These are phyloP conservation scores for Lithocarpus polystachyus DNA, from an alignment of 306 rosid genomes.

Conservation along the genomic window DNA sequence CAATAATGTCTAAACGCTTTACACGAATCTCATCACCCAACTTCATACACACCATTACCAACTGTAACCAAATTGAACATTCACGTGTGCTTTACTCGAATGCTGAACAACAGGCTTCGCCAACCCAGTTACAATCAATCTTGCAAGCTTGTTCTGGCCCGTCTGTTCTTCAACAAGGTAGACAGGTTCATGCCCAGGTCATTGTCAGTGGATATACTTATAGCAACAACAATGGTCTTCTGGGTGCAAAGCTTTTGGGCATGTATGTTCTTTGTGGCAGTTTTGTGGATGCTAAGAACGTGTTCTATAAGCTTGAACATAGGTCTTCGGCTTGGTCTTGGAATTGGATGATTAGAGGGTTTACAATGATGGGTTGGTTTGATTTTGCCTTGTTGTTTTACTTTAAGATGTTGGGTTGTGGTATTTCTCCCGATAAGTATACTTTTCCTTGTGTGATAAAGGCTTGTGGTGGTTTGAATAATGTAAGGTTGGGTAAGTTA, in stretches of 20 bases:
- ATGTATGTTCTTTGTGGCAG: constrained; percentile 62
- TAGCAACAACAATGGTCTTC: constrained; percentile 9
- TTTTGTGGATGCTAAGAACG: constrained; percentile 48
- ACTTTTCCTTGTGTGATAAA: constrained; percentile 82
- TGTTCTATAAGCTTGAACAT: constrained; percentile 53
- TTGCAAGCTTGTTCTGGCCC: constrained; percentile 44
- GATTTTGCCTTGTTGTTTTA: constrained; percentile 58
- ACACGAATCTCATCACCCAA: not conserved
- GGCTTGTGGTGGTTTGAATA: constrained; percentile 68
- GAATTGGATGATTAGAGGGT: constrained; percentile 86
- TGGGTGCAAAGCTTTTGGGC: constrained; percentile 52
- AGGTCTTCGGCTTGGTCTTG: constrained; percentile 50
- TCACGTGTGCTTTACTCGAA: not conserved
- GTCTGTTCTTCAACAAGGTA: constrained; percentile 51
- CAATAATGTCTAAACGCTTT: not conserved
- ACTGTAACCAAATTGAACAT: constrained; percentile 17
- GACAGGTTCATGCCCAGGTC: constrained; percentile 58
- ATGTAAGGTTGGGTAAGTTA: constrained; percentile 47
- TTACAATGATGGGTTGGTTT: constrained; percentile 51
- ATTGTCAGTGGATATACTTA: constrained; percentile 39
- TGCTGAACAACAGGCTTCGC: constrained; percentile 26
- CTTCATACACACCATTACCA: constrained; percentile 22
- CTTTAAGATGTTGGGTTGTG: constrained; percentile 72
- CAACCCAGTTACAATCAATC: constrained; percentile 37
- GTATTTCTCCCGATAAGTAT: constrained; percentile 73